These are phyloP conservation scores for Agaricus blazei DNA, from an alignment of 768 basidiomycete genomes.

Conservation along the genomic window DNA sequence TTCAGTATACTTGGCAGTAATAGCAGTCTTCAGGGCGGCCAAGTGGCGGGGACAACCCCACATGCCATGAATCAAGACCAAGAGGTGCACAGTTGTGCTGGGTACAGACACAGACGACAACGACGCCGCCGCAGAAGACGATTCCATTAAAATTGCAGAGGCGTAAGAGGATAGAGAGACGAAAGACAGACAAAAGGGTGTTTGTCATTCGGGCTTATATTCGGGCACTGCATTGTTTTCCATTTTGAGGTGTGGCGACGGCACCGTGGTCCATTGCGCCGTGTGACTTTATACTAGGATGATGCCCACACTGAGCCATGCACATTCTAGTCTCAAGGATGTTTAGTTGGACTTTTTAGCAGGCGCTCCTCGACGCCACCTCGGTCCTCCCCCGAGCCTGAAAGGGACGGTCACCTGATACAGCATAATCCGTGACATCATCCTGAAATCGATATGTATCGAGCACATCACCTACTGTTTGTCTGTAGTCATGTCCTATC, in stretches of 20 bases:
- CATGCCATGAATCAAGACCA: conserved; percentile 63
- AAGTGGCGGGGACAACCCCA: conserved; percentile 77
- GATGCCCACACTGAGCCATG: too few relatives aligned
- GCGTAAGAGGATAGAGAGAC: not conserved
- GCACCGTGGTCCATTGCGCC: too few relatives aligned
- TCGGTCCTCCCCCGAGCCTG: too few relatives aligned
- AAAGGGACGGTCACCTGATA: conserved; percentile 24
- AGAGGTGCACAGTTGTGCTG: conserved; percentile 28
- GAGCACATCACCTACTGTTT: not conserved
- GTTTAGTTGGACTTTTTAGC: too few relatives aligned
- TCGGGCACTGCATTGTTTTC: too few relatives aligned
- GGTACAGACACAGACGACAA: not conserved
- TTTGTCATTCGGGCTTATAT: too few relatives aligned
- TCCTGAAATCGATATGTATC: conserved; percentile 9
- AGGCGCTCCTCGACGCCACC: too few relatives aligned
- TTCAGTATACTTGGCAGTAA: conserved; percentile 35
- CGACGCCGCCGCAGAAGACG: not conserved
- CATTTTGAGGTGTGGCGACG: too few relatives aligned
- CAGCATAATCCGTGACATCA: conserved; percentile 23
- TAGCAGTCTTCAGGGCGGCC: conserved; percentile 48
- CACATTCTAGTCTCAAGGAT: too few relatives aligned
- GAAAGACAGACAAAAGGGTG: not conserved
- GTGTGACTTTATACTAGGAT: too few relatives aligned
- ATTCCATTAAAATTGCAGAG: not conserved
- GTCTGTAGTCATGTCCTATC: conserved; percentile 34